Evolutionary conservation across 2,329 filamentous ascomycete species (phyloP), one percentile per base, ranked within the genome.

Genomic region (Colletotrichum navitas): DNA sequence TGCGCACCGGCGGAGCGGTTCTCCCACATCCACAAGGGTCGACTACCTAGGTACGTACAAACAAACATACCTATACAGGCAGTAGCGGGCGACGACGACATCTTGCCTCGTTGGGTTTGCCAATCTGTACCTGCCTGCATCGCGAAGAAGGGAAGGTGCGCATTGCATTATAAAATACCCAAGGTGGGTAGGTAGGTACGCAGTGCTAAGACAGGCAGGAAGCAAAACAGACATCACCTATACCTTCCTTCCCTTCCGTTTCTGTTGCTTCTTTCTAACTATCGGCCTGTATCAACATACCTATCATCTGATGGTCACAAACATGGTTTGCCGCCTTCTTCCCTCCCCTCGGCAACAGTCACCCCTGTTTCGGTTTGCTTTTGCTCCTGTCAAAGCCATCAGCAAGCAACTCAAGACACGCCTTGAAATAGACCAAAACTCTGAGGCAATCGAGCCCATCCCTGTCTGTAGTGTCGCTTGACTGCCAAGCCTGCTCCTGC

Each of bases 1-100:
- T 52, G 45, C 34, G 63, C 52, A 41, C 65, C 66, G 43, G 54
- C 51, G 52, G 45, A 41, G 52, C 66, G 51, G 59, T 51, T 14
- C 36, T 60, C 68, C 62, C 58, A 47, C 52, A 41, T 39, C 24
- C 64, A 34, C 34, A 5, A 62, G n/a, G 41, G 58, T 51, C 58
- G 68, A 71, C 36, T 39, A 39, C 36, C 12, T 39, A 14, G 2
- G 11, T 39, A 2, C 11, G 2, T 34, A 12, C 36, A 39, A 1
- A 34, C 34, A 34, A 34, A 39, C 16, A 41, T 11, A 41, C 39
- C 34, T 32, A 60, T 12, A 21, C 3, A 21, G 18, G 21, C 7
- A 36, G 36, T 16, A 26, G 21, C 43, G 45, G 63, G 63, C 62
- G 58, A 64, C 67, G 58, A 64, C 68, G 51, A 41, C 63, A 55